A percentile compares a stretch with the other conserved stretches of the same genome.
phyloP scores from a whole-genome alignment of 2,329 filamentous ascomycete species.

The Hymenoscyphus albidus region DNA sequence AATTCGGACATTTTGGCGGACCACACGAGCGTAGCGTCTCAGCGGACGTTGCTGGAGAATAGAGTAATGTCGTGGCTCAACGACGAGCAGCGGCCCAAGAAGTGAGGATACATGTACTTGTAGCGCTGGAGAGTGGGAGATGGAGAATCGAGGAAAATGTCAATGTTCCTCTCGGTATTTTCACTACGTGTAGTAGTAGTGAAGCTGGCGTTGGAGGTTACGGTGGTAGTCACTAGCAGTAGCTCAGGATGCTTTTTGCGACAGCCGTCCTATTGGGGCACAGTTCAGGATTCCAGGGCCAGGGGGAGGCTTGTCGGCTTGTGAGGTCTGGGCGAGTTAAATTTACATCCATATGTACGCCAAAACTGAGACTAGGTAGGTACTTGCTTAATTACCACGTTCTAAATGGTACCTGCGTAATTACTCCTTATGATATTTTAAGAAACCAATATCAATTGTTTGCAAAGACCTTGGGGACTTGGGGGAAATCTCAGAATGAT shows the following conservation, averaged over 20 bases:
- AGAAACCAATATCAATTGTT: too few species aligned
- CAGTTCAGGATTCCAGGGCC: not conserved
- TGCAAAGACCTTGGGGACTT: too few species aligned
- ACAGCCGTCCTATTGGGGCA: not conserved
- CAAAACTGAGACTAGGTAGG: too few species aligned
- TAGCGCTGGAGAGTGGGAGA: not conserved
- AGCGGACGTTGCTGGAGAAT: conserved; percentile 4
- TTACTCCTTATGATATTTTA: too few species aligned
- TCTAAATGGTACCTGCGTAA: too few species aligned
- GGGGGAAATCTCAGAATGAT: too few species aligned
- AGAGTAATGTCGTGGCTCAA: conserved; percentile 29
- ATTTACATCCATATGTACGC: too few species aligned
- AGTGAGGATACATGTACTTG: conserved; percentile 35
- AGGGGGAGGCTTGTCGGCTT: not conserved
- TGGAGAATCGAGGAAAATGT: not conserved
- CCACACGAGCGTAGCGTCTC: not conserved
- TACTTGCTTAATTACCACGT: too few species aligned
- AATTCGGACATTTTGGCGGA: conserved; percentile 28
- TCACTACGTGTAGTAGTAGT: not conserved
- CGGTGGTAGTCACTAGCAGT: too few species aligned
- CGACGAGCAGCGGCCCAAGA: conserved; percentile 29
- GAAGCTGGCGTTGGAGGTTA: not conserved
- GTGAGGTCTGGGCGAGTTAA: too few species aligned
- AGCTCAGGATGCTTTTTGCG: not conserved
- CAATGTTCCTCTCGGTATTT: not conserved